Conservation (phyloP, 2,329 filamentous ascomycete species). For the Leptodontidium sp. region DNA sequence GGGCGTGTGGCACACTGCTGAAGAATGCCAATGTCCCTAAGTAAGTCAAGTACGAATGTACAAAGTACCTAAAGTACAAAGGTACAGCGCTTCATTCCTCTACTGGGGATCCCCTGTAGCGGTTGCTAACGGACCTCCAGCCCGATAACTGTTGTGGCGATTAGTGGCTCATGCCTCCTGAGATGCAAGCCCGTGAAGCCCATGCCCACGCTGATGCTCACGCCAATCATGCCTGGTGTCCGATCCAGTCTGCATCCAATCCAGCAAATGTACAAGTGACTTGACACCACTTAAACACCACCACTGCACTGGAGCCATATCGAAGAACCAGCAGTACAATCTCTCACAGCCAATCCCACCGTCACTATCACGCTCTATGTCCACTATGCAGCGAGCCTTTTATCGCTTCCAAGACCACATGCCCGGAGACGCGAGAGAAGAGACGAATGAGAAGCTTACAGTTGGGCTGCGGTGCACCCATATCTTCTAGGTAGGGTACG, state of each 20-base stretch:
- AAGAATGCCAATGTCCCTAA: neutral
- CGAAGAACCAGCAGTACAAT: neutral
- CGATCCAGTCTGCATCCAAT: neutral
- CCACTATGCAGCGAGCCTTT: neutral
- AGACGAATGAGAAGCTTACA: neutral
- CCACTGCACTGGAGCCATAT: neutral
- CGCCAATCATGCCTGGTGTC: neutral
- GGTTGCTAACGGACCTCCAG: neutral
- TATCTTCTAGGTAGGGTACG: neutral
- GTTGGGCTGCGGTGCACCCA: neutral
- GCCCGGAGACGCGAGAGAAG: neutral
- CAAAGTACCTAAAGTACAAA: too few species aligned
- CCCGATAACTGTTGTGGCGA: neutral
- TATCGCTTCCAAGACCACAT: neutral
- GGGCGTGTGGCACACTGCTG: neutral
- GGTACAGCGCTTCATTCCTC: neutral
- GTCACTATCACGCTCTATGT: neutral
- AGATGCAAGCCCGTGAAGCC: neutral
- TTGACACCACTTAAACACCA: constrained; percentile 3
- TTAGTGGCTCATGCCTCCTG: constrained; percentile 3
- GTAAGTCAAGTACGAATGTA: neutral
- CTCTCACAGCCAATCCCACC: neutral
- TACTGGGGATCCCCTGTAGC: neutral
- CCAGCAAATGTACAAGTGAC: constrained; percentile 1
- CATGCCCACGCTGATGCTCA: too few species aligned